Conservation (phyloP, 345 rosid genomes). For the Excoecaria agallocha region DNA sequence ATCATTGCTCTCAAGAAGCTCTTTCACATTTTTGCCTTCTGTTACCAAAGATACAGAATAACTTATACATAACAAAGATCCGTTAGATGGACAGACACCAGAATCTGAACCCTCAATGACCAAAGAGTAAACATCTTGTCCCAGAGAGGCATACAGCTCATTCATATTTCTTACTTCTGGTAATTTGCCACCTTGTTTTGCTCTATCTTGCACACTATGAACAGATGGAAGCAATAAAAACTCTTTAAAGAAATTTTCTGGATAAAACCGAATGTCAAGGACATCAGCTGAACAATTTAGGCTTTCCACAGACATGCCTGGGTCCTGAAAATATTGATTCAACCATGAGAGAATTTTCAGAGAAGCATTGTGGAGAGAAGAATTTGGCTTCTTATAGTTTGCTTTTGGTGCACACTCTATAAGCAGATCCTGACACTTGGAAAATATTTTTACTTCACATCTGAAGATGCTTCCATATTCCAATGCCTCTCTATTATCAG, state of each 20-base stretch:
- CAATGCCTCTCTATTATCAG: slow-evolving; percentile 23
- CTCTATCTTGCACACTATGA: slow-evolving; percentile 17
- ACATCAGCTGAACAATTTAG: slow-evolving; percentile 36
- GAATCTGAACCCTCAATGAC: slow-evolving; percentile 60
- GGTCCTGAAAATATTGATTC: slow-evolving; percentile 52
- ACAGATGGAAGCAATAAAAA: slow-evolving; percentile 33
- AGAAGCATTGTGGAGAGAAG: slow-evolving; percentile 70
- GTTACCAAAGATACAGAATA: slow-evolving; percentile 60
- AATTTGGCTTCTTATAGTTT: slow-evolving; percentile 60
- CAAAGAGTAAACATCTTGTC: slow-evolving; percentile 30
- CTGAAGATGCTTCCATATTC: slow-evolving; percentile 40
- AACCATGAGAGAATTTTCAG: slow-evolving; percentile 75
- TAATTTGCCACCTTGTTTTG: slow-evolving; percentile 28
- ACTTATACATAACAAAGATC: slow-evolving; percentile 51
- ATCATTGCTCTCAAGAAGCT: slow-evolving; percentile 74
- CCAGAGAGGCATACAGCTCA: slow-evolving; percentile 21
- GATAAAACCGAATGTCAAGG: slow-evolving; percentile 37
- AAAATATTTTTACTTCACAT: slow-evolving; percentile 66
- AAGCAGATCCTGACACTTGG: slow-evolving; percentile 60
- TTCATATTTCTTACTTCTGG: slow-evolving; percentile 22
- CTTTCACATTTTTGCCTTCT: slow-evolving; percentile 42
- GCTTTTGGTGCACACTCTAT: slow-evolving; percentile 61
- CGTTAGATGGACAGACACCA: slow-evolving; percentile 54
- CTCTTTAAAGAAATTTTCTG: slow-evolving; percentile 41
- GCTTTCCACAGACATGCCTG: slow-evolving; percentile 41